These are phyloP conservation scores for Neltuma alba DNA, from an alignment of 306 rosid species.

Conservation along the genomic window DNA sequence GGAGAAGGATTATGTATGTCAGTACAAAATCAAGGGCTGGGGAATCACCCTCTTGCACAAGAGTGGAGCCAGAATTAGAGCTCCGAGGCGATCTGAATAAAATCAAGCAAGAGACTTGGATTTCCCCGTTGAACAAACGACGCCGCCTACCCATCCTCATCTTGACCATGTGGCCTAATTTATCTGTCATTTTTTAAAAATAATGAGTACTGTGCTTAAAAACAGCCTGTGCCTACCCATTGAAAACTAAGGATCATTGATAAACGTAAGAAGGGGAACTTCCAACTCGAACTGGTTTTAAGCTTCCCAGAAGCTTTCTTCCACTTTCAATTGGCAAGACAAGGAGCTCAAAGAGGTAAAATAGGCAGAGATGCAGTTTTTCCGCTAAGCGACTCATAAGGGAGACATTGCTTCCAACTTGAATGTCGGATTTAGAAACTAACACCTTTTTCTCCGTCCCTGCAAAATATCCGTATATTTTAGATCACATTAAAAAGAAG, in stretches of 20 bases:
- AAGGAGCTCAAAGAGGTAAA: constrained; percentile 63
- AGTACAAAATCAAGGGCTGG: constrained; percentile 4
- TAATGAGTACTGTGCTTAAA: background rate
- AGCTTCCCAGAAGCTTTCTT: constrained; percentile 48
- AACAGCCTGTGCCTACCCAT: constrained; percentile 35
- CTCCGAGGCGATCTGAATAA: background rate
- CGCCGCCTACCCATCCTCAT: constrained; percentile 14
- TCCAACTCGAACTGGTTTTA: constrained; percentile 74
- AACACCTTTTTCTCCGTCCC: constrained; percentile 58
- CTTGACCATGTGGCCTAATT: constrained; percentile 1
- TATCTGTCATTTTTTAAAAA: constrained; percentile 3
- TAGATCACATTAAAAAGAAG: constrained; percentile 13
- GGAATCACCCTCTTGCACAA: constrained; percentile 16
- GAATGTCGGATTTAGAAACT: constrained; percentile 40
- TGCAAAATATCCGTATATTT: constrained; percentile 37
- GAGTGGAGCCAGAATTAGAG: background rate
- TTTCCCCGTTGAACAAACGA: background rate
- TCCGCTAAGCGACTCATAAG: constrained; percentile 38
- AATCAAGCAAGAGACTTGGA: background rate
- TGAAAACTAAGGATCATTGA: constrained; percentile 30
- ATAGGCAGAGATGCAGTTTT: constrained; percentile 53
- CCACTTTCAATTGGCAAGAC: constrained; percentile 51
- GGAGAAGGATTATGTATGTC: constrained; percentile 11
- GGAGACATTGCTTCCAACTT: constrained; percentile 51
- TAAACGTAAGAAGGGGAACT: constrained; percentile 44